These are phyloP conservation scores for Penicillium sp. DNA, from an alignment of 2,329 filamentous ascomycete species.

Conservation along the genomic window DNA sequence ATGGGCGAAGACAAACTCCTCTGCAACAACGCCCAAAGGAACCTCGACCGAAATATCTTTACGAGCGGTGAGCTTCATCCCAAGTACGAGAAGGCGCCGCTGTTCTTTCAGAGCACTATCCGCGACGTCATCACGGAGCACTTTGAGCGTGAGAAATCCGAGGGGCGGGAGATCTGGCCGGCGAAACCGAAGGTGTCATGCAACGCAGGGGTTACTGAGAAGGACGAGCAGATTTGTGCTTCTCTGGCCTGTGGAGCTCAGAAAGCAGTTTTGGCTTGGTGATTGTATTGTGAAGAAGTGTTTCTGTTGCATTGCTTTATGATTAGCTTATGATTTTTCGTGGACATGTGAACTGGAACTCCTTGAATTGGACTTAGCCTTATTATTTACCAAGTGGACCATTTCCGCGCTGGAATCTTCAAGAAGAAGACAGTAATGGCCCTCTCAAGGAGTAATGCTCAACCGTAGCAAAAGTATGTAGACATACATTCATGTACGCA, in stretches of 20 bases:
- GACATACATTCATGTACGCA: not conserved
- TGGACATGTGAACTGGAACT: not conserved
- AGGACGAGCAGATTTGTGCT: constrained; percentile 26
- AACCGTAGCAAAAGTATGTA: not conserved
- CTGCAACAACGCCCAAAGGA: constrained; percentile 58
- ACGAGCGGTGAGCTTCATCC: constrained; percentile 63
- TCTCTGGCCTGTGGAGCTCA: constrained; percentile 21
- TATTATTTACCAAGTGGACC: not conserved
- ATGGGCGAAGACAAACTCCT: constrained; percentile 64
- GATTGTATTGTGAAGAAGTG: not conserved
- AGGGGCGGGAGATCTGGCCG: constrained; percentile 53
- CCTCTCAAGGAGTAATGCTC: not conserved
- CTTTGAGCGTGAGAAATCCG: constrained; percentile 46
- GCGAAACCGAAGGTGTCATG: constrained; percentile 34
- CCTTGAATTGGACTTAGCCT: not conserved
- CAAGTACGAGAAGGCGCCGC: constrained; percentile 56
- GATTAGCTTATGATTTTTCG: not conserved
- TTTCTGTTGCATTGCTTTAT: not conserved
- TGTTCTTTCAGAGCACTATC: constrained; percentile 55
- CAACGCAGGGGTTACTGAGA: constrained; percentile 19
- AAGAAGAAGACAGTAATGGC: not conserved
- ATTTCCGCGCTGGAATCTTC: not conserved
- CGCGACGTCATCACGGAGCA: constrained; percentile 51
- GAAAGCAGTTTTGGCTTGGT: constrained; percentile 27
- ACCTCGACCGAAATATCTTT: constrained; percentile 61